Base-by-base conservation (phyloP, 2,329 filamentous ascomycete species). In the Pochonia chlamydosporia region DNA sequence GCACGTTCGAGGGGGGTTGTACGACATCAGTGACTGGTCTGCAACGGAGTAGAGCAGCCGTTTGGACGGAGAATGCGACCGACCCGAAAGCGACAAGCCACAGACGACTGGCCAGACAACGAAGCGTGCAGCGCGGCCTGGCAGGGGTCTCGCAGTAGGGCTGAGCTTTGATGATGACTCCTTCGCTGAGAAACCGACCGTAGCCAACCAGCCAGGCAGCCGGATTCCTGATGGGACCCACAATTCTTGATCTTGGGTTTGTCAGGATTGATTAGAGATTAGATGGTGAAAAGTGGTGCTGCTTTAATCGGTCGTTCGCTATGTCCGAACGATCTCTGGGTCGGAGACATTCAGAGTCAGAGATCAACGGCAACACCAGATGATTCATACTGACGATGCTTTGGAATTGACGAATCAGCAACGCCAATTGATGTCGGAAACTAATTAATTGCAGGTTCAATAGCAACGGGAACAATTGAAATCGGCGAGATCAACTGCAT, bases 141-240 rank as follows among this genome's bases (percentile, higher is more conserved):
- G 21, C 33, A 36, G 33, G 33, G 33, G 7, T 31, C 14, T 18
- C 23, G 16, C 44, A 46, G 36, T 46, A 46, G 46, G 46, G 46
- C 46, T 47, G 46, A 47, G 46, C 40, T 37, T n/a, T 31, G 44
- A 25, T 20, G 46, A 43, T 47, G 46, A 47, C 46, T 47, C 46
- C 40, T 40, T 21, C 43, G 43, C 28, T 14, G 36, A 9, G 18
- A 40, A 24, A 40, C 18, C 37, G 18, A 40, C 37, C n/a, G 26
- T 13, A 28, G 13, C 26, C 26, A 28, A 28, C 7, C 26, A 13
- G 35, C 41, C 26, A 43, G 40, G 41, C 41, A 43, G 18, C 18
- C 23, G 7, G 37, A 26, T 24, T 24, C 40, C 40, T n/a, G 13
- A 20, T 42, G 25, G 28, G 3, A 28, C 40, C 40, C 20, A 42